Evolutionary conservation across 495 filamentous ascomycete species (phyloP), one percentile per base, ranked within the genome.

Genomic region (Diplogelasinospora grovesii): DNA sequence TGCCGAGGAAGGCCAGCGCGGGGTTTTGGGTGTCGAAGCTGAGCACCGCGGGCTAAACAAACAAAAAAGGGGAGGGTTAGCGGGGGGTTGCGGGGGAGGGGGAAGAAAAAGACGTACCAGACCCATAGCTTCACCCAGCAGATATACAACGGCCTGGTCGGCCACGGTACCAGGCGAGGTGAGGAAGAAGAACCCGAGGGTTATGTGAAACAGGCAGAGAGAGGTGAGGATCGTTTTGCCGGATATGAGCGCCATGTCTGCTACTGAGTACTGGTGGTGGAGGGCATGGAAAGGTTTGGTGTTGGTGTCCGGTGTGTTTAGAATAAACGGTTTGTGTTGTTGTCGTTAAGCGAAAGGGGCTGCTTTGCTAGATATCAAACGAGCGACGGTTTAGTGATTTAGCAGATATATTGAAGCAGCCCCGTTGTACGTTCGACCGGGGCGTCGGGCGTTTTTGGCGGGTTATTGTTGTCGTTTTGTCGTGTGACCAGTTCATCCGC

Each of bases 131-230:
- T 92, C 86, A 29, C 88, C 88, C 10, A 94, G 64, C 28, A 95
- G 75, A 52, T 78, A 89, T 36, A 94, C 85, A 8, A 94, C 50
- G 29, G 85, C 81, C 39, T 88, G 86, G 54, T 92, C 81, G 29
- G 81, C 77, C 46, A 95, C 73, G 42, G 70, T 63, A 25, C 61
- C 56, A 3, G 89, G 88, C 19, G 71, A 76, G 36, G 74, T 81
- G 55, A 88, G 73, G 66, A 94, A 82, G 73, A 89, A 86, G 62
- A 81, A 88, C 54, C 77, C 83, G 19, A 90, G 72, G 14, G 84
- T 83, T 45, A 92, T 62, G 61, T 90, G 82, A 69, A 90, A 83
- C 59, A 94, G 73, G 49, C 79, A 82, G 45, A 94, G 68, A 24
- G 76, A 78, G 49, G 85, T 82, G 45, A 95, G 75, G 50, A 94